Evolutionary conservation across 73 alveolate species (phyloP), one percentile per base, ranked within the genome.

Genomic region (Breviolum minutum): DNA sequence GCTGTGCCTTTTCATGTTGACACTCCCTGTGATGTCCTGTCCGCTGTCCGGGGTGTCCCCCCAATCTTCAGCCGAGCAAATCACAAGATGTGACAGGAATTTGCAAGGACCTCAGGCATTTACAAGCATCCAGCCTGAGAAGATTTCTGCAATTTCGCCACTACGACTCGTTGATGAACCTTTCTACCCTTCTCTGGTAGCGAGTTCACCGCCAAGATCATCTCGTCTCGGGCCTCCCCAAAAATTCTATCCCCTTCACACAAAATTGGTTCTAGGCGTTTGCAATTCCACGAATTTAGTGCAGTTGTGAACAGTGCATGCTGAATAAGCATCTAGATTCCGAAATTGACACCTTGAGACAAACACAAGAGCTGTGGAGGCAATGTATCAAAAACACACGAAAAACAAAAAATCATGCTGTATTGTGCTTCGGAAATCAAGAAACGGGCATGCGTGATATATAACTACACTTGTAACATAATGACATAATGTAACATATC

Each of bases 141-240:
- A 19, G 87, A 68, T 9, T 40, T 69, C 24, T 32, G 81, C 63
- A 89, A 19, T 64, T 26, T 70, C 88, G 73, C 74, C 87, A 91
- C 97, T 22, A 91, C 63, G 79, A 70, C 62, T 8, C 97, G 87
- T 54, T 91, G 87, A 69, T 91, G 97, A 77, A 70, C 84, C 19
- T n/a, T 91, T n/a, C 97, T 22, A 27, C 97, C 97, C 77, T 77
- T 71, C 54, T 69, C 88, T 0, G 97, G 97, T 87, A 91, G 63
- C 30, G 97, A 91, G 87, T 91, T 91, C 79, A 91, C 97, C 40
- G 97, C 97, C 63, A 26, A 70, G 29, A 91, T 79, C 97, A 91
- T 91, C 89, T 91, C 97, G 30, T 91, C 70, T 12, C 97, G 87
- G 19, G 97, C 97, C 96, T 89, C 64, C 17, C 83, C 54, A 73